A percentile compares a stretch with the other conserved stretches of the same genome.
These are phyloP conservation scores for Scedosporium aurantiacum DNA, from an alignment of 2,329 filamentous ascomycete species.

Conservation along the genomic window DNA sequence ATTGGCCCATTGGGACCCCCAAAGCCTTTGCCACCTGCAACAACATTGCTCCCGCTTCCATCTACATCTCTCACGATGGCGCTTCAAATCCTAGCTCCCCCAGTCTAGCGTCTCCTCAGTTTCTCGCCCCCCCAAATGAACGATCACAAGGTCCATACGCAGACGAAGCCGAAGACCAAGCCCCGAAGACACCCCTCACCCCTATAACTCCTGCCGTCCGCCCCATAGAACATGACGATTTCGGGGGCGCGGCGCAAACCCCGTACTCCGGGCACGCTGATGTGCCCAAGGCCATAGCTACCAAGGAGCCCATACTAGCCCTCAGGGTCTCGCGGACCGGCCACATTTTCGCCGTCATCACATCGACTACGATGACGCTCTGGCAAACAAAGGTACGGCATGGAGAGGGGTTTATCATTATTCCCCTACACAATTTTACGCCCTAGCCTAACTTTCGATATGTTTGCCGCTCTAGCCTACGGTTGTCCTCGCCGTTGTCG, in stretches of 20 bases:
- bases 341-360: conserved; percentile 79
- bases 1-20: conserved; percentile 82
- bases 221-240: conserved; percentile 44
- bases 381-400: conserved; percentile 83
- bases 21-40: conserved; percentile 71
- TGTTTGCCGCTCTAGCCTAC: conserved; percentile 51
- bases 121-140: not conserved
- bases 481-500: conserved; percentile 73
- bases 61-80: conserved; percentile 42
- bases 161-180: not conserved
- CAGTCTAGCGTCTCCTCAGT: not conserved
- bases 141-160: not conserved
- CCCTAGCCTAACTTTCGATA: not conserved
- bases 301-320: conserved; percentile 57
- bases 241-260: conserved; percentile 16
- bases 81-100: not conserved
- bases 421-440: conserved; percentile 1
- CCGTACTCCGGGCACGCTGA: conserved; percentile 15
- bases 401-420: conserved; percentile 10
- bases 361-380: conserved; percentile 72
- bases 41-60: conserved; percentile 40
- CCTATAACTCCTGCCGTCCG: conserved; percentile 47
- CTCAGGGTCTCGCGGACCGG: conserved; percentile 69
- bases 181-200: conserved; percentile 38
- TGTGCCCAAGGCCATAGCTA: conserved; percentile 24